These are phyloP conservation scores for Parascedosporium putredinis DNA, from an alignment of 2,329 filamentous ascomycete genomes.

Conservation along the genomic window DNA sequence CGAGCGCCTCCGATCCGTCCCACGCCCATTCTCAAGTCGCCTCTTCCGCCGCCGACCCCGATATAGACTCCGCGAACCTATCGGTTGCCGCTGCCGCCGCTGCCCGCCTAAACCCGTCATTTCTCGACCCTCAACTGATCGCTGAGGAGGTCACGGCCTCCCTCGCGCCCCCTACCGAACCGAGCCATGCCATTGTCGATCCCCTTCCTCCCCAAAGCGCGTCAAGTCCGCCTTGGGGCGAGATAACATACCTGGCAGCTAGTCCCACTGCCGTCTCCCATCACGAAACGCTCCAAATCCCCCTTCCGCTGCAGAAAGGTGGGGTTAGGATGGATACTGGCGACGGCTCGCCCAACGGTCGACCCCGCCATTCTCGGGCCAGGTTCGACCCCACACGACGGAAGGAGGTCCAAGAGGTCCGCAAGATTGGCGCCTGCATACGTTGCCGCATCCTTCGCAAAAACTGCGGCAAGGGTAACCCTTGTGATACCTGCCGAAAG, in stretches of 20 bases:
- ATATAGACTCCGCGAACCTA: slow-evolving; percentile 35
- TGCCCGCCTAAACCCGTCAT: slow-evolving; percentile 41
- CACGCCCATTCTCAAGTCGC: not conserved
- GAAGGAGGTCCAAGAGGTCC: slow-evolving; percentile 54
- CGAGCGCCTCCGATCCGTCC: not conserved
- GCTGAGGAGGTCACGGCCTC: slow-evolving; percentile 18
- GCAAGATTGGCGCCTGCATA: slow-evolving; percentile 55
- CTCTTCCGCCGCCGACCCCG: not conserved
- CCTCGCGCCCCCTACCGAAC: slow-evolving; percentile 18
- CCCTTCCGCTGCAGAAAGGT: slow-evolving; percentile 28
- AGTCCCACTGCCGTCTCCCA: slow-evolving; percentile 11
- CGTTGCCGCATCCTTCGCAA: slow-evolving; percentile 56
- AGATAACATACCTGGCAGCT: slow-evolving; percentile 38
- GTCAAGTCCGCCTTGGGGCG: slow-evolving; percentile 37
- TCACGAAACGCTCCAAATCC: slow-evolving; percentile 14
- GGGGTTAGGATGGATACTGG: slow-evolving; percentile 44
- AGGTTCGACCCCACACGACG: slow-evolving; percentile 48
- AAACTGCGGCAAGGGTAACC: slow-evolving; percentile 53
- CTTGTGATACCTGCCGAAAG: slow-evolving; percentile 53
- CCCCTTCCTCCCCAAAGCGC: slow-evolving; percentile 13
- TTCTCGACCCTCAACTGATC: slow-evolving; percentile 41
- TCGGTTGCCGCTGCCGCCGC: slow-evolving; percentile 47
- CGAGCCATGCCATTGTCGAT: slow-evolving; percentile 15
- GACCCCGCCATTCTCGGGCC: slow-evolving; percentile 42
- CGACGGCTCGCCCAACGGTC: slow-evolving; percentile 32